Evolutionary conservation across 2,329 filamentous ascomycete genomes (phyloP).

Genomic region (Hymenoscyphus salicellus): DNA sequence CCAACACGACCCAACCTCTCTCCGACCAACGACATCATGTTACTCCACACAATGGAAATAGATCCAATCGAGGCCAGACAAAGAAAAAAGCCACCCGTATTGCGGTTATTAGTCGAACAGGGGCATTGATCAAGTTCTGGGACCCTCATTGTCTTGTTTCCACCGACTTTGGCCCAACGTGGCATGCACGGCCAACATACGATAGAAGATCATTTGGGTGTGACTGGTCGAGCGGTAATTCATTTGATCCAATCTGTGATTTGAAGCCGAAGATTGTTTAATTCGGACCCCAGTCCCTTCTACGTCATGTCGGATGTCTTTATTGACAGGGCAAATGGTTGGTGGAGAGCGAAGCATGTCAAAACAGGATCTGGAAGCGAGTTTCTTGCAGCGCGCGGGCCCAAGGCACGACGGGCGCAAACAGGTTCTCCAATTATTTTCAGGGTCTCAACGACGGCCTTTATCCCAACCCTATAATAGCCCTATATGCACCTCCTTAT

Average conservation of each 20-base stretch:
- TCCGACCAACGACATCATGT: constrained; percentile 1
- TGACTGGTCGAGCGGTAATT: not conserved
- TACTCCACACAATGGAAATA: constrained; percentile 3
- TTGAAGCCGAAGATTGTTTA: constrained; percentile 2
- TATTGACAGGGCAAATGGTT: constrained; percentile 7
- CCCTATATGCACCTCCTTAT: not conserved
- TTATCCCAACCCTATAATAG: not conserved
- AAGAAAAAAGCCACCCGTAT: constrained; percentile 1
- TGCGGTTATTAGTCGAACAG: not conserved
- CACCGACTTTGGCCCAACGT: not conserved
- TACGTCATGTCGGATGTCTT: constrained; percentile 13
- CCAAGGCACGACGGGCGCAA: not conserved
- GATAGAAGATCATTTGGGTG: not conserved
- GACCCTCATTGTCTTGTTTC: constrained; percentile 5
- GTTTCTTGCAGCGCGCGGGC: constrained; percentile 12
- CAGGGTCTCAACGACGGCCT: not conserved
- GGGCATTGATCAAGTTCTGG: constrained; percentile 4
- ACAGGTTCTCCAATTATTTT: not conserved
- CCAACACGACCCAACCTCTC: not conserved
- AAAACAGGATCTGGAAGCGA: constrained; percentile 15
- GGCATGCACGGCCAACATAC: not conserved
- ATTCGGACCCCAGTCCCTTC: not conserved
- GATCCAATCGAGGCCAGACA: not conserved
- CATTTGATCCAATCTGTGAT: constrained; percentile 3
- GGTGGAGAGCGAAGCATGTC: not conserved